Base-by-base conservation (phyloP, 495 filamentous ascomycete genomes). In the Beverwykella pulmonaria region DNA sequence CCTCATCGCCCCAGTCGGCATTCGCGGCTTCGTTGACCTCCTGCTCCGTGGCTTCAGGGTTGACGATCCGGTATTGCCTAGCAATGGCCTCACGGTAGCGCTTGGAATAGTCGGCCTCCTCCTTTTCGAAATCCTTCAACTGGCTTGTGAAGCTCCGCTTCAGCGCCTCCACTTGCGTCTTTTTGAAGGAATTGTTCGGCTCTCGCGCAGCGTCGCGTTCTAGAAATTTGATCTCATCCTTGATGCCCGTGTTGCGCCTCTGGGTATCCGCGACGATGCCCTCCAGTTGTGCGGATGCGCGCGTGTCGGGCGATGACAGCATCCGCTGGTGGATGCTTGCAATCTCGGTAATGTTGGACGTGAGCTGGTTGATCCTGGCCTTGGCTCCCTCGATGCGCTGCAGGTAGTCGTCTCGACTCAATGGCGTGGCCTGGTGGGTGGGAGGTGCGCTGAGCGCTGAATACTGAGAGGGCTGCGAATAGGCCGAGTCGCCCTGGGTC, bases 21-120 rank as follows among this genome's bases (percentile, higher is more conserved):
- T 88, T 79, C n/a, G 80, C 75, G 2, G 88, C 88, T 72, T 87
- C 78, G 17, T 79, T 77, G 50, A 90, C 83, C 74, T 91, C 86
- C 14, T 76, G 75, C 55, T 90, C 87, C 29, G 81, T 83, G 8
- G 89, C 89, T 2, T 89, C 82, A 39, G 88, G 88, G 74, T 91
- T 91, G 59, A 92, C 88, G 71, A 91, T 90, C 39, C 83, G 80
- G 73, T 88, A 91, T 76, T 92, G 89, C 61, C 89, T 82, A 56
- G 83, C 81, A 72, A 91, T 89, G 76, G 89, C 87, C 55, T 90
- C 87, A 57, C 84, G 81, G 68, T 89, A 90, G 53, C 86, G 78
- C 68, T 82, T 77, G 68, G 83, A 80, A 77, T 89, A 90, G n/a
- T 76, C 77, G 49, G 79, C 76, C 79, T 92, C 89, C 71, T 89